phyloP scores from a whole-genome alignment of 208 protist genomes.

The Crithidia expoeki region DNA sequence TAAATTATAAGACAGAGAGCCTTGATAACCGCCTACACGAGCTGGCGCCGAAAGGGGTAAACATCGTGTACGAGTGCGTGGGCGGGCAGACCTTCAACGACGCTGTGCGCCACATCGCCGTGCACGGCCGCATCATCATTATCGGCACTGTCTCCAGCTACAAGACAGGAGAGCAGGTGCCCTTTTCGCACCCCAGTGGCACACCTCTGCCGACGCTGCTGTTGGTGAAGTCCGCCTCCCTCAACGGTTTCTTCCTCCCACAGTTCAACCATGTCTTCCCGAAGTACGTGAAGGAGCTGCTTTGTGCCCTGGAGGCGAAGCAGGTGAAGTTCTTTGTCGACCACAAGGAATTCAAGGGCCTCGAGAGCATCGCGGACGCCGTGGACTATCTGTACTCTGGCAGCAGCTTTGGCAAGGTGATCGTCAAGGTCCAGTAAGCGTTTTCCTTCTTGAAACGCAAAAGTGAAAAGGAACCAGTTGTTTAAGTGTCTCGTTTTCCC shows the following conservation, averaged over 20 bases:
- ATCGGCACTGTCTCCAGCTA: constrained; percentile 86
- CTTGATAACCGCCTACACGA: constrained; percentile 48
- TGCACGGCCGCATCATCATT: constrained; percentile 67
- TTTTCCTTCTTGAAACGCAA: not conserved
- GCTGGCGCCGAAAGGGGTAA: constrained; percentile 73
- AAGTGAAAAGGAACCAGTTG: too few species aligned
- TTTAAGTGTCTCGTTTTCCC: too few species aligned
- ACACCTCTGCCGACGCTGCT: constrained; percentile 30
- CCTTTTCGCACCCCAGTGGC: constrained; percentile 29
- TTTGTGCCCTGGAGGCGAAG: constrained; percentile 27
- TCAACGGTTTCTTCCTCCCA: constrained; percentile 62
- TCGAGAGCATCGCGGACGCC: constrained; percentile 64
- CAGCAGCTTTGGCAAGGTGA: constrained; percentile 67
- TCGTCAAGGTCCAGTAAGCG: constrained; percentile 29
- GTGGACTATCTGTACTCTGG: constrained; percentile 75
- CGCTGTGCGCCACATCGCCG: constrained; percentile 65
- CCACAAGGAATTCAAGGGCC: constrained; percentile 53
- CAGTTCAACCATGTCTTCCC: constrained; percentile 26
- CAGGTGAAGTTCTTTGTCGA: constrained; percentile 40
- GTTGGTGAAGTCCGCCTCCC: constrained; percentile 35
- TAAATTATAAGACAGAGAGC: constrained; percentile 84
- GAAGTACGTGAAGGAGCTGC: constrained; percentile 38
- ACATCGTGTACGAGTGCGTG: constrained; percentile 87
- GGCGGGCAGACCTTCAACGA: constrained; percentile 81
- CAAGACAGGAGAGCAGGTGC: constrained; percentile 38